Evolutionary conservation across 257 asterid genomes (phyloP).

Genomic region (Plantago ovata): DNA sequence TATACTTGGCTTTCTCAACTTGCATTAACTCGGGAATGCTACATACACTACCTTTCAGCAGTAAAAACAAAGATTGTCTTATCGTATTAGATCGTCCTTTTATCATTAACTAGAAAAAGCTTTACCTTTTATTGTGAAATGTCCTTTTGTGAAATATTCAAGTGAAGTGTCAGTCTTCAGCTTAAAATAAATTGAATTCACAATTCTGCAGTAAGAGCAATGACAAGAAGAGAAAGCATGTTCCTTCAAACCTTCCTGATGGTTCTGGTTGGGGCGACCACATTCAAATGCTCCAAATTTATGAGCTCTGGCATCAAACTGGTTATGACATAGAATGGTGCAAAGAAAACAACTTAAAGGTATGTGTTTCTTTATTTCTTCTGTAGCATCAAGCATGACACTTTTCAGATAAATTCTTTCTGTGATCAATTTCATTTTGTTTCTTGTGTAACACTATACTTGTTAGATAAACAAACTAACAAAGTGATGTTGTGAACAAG

Average conservation of each 20-base stretch:
- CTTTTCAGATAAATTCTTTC: background rate
- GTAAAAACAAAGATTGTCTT: background rate
- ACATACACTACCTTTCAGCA: background rate
- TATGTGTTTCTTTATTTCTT: constrained; percentile 11
- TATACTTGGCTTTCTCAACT: too few relatives aligned
- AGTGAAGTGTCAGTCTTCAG: constrained; percentile 12
- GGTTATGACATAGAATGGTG: constrained; percentile 68
- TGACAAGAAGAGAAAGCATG: constrained; percentile 74
- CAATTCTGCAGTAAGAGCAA: constrained; percentile 42
- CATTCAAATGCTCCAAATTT: constrained; percentile 86
- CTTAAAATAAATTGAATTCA: constrained; percentile 1
- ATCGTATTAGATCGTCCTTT: background rate
- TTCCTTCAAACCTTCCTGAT: constrained; percentile 80
- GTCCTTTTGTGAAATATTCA: background rate
- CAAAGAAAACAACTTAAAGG: constrained; percentile 89
- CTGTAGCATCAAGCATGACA: background rate
- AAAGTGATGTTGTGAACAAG: background rate
- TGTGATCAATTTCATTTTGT: background rate
- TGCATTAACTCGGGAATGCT: constrained; percentile 3
- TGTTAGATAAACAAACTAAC: too few relatives aligned
- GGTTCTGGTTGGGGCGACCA: constrained; percentile 98
- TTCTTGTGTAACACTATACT: too few relatives aligned
- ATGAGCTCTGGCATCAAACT: constrained; percentile 82
- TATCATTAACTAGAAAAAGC: background rate
- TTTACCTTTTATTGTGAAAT: background rate